phyloP scores from a whole-genome alignment of 2,329 filamentous ascomycete species.

The Albophoma yamanashiensis region DNA sequence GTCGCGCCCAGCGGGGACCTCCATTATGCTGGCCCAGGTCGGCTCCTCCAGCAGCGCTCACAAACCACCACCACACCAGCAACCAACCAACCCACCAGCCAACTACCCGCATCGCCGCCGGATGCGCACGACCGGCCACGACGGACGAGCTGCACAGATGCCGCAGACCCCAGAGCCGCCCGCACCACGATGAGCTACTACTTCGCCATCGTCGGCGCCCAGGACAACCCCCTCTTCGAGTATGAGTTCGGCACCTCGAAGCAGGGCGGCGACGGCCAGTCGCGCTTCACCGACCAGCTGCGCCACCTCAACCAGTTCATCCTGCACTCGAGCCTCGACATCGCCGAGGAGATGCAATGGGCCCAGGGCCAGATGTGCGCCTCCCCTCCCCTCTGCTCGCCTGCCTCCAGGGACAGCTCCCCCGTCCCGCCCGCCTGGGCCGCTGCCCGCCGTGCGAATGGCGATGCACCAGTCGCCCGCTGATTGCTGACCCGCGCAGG shows the following conservation, averaged over 20 bases:
- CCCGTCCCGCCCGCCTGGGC: too few species aligned
- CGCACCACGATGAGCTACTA: conserved; percentile 78
- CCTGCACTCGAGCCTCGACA: conserved; percentile 84
- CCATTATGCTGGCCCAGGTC: too few species aligned
- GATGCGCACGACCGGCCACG: neutral
- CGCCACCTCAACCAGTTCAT: conserved; percentile 97
- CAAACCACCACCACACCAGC: neutral
- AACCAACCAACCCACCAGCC: neutral
- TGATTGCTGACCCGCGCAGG: conserved; percentile 32
- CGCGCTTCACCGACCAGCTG: conserved; percentile 79
- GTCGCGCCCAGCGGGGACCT: neutral
- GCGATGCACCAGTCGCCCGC: too few species aligned
- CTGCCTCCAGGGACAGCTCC: too few species aligned
- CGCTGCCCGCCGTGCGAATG: too few species aligned
- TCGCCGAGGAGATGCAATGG: conserved; percentile 96
- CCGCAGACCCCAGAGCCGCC: neutral
- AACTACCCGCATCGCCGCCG: neutral
- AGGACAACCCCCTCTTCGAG: conserved; percentile 93
- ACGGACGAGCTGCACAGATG: neutral
- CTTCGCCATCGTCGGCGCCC: conserved; percentile 91
- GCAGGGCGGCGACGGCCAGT: conserved; percentile 83
- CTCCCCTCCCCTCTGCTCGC: neutral
- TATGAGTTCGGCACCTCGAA: conserved; percentile 96
- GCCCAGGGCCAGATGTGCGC: conserved; percentile 69
- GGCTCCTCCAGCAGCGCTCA: neutral